Conservation (phyloP, 495 filamentous ascomycete genomes). For the Melanomma pulvis-pyrius region DNA sequence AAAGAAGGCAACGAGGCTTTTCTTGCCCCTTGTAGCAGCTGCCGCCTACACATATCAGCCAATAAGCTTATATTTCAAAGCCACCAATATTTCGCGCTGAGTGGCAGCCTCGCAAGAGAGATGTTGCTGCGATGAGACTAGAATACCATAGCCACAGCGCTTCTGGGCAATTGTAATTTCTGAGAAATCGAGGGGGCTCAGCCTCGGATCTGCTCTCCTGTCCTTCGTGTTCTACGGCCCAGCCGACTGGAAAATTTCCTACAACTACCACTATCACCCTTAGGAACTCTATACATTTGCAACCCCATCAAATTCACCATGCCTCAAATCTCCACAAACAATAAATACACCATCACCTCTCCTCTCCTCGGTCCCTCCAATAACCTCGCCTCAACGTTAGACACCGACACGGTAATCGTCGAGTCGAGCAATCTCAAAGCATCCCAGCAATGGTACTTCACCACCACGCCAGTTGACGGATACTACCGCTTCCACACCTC, state of each 20-base stretch:
- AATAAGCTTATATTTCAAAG: neutral
- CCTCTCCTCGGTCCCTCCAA: neutral
- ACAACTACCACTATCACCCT: neutral
- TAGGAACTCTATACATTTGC: neutral
- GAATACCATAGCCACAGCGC: neutral
- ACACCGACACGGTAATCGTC: conserved; percentile 9
- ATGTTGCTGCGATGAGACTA: neutral
- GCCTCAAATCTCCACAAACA: neutral
- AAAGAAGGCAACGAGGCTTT: neutral
- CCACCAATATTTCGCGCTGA: neutral
- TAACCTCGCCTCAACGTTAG: conserved; percentile 2
- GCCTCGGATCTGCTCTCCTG: neutral
- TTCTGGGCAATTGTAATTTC: neutral
- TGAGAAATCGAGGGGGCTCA: neutral
- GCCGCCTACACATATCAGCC: neutral
- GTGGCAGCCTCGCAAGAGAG: neutral
- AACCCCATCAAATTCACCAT: neutral
- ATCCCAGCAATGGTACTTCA: conserved; percentile 21
- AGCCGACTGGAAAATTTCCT: too few relatives aligned
- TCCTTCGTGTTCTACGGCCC: too few relatives aligned
- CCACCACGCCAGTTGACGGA: neutral
- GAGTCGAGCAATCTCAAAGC: neutral
- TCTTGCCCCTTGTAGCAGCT: neutral
- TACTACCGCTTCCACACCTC: conserved; percentile 15
- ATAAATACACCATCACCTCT: conserved; percentile 7